phyloP scores from a whole-genome alignment of 192 early-diverging fungal species.

The Coemansia sp. region DNA sequence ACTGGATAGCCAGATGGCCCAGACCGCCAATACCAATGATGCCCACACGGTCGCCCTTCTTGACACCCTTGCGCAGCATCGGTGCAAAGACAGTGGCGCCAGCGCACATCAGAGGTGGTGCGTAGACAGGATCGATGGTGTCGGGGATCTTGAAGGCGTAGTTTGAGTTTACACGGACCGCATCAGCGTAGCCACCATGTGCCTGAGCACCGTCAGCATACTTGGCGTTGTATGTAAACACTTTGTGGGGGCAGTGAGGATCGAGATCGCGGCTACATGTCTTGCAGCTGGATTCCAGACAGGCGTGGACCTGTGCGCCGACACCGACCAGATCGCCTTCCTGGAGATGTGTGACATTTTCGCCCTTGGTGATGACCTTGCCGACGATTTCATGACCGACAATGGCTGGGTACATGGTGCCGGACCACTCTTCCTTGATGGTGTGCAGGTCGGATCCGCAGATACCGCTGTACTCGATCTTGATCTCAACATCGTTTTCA shows the following conservation, averaged over 20 bases:
- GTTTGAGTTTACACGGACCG: conserved; percentile 58
- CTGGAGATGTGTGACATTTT: conserved; percentile 53
- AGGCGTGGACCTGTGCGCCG: conserved; percentile 65
- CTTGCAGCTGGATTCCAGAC: conserved; percentile 55
- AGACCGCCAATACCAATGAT: conserved; percentile 81
- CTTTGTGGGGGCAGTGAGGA: conserved; percentile 46
- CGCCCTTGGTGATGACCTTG: conserved; percentile 60
- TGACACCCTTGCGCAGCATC: conserved; percentile 61
- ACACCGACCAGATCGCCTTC: conserved; percentile 67
- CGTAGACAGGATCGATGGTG: conserved; percentile 55
- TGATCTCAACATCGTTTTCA: conserved; percentile 68
- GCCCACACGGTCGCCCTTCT: conserved; percentile 65
- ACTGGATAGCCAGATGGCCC: conserved; percentile 73
- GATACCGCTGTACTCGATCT: conserved; percentile 74
- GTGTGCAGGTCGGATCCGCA: conserved; percentile 80
- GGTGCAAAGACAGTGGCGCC: conserved; percentile 76
- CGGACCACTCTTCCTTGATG: conserved; percentile 61
- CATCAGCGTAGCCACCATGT: conserved; percentile 63
- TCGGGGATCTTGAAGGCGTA: conserved; percentile 70
- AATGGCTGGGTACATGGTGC: conserved; percentile 49
- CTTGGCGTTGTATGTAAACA: conserved; percentile 58
- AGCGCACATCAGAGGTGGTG: conserved; percentile 79
- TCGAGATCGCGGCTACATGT: conserved; percentile 54
- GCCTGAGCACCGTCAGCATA: conserved; percentile 57
- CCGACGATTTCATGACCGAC: conserved; percentile 75